Percentiles rank a stretch among this genome's conserved stretches.
phyloP scores from a whole-genome alignment of 2,329 filamentous ascomycete genomes.

The Xylariales sp. region DNA sequence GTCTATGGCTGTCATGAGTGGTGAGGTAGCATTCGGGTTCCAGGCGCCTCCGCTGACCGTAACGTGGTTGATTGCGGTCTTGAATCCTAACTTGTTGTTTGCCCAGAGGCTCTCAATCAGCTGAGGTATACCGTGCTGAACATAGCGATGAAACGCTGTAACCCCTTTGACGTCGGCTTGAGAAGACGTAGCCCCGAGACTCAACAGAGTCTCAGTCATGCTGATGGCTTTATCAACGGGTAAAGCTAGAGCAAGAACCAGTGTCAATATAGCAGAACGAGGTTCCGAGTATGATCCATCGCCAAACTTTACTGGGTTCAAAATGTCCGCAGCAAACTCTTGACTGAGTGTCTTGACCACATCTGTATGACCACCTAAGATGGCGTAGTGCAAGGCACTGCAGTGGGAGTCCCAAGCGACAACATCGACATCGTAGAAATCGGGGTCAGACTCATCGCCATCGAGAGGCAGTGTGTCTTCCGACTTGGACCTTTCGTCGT shows the following conservation, averaged over 20 bases:
- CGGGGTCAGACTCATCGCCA: conserved; percentile 62
- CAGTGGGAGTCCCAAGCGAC: conserved; percentile 74
- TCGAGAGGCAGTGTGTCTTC: conserved; percentile 43
- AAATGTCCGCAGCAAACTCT: conserved; percentile 70
- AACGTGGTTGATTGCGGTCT: conserved; percentile 64
- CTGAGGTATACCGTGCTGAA: conserved; percentile 43
- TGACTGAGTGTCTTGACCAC: conserved; percentile 66
- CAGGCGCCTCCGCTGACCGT: conserved; percentile 33
- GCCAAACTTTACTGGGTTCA: conserved; percentile 68
- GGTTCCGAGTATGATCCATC: conserved; percentile 42
- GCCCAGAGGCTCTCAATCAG: conserved; percentile 46
- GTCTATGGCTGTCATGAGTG: conserved; percentile 56
- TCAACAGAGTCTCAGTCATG: conserved; percentile 62
- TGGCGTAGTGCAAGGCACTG: conserved; percentile 74
- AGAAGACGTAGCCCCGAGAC: conserved; percentile 65
- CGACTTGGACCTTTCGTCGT: conserved; percentile 28
- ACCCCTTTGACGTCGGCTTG: conserved; percentile 64
- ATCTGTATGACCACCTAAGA: conserved; percentile 65
- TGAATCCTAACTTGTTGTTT: conserved; percentile 55
- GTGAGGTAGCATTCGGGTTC: conserved; percentile 34
- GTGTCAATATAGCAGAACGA: conserved; percentile 59
- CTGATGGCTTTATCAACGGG: conserved; percentile 57
- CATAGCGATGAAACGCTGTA: conserved; percentile 63
- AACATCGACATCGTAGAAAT: conserved; percentile 74
- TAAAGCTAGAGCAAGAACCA: conserved; percentile 63